Conservation (phyloP, 2,329 filamentous ascomycete genomes). For the Microsporum canis region DNA sequence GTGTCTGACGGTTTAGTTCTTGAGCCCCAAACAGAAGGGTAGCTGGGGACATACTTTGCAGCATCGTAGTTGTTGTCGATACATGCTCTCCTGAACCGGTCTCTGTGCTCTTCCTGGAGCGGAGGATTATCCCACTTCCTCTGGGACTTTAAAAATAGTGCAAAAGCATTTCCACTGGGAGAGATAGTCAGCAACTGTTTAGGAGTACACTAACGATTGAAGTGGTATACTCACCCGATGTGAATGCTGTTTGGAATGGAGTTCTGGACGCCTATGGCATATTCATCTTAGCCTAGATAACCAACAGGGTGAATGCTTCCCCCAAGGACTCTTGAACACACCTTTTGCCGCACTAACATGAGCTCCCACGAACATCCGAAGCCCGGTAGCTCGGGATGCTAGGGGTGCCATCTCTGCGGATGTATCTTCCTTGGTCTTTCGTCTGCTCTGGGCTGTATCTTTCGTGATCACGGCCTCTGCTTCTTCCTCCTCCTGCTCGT, state of each 20-base stretch:
- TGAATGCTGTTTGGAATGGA: constrained; percentile 64
- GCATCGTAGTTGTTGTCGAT: constrained; percentile 60
- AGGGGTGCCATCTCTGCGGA: constrained; percentile 51
- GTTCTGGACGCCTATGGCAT: constrained; percentile 66
- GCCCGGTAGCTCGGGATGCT: constrained; percentile 54
- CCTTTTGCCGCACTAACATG: constrained; percentile 87
- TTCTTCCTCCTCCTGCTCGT: not conserved
- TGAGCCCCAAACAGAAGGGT: no score
- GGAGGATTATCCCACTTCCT: constrained; percentile 85
- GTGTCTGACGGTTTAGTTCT: constrained; percentile 34
- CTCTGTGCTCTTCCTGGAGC: constrained; percentile 54
- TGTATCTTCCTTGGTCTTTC: constrained; percentile 47
- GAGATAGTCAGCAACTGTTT: constrained; percentile 12
- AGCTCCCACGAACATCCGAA: constrained; percentile 79
- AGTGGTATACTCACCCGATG: constrained; percentile 46
- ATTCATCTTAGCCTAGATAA: constrained; percentile 4
- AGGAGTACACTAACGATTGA: not conserved
- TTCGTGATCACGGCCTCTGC: not conserved
- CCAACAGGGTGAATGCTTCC: not conserved
- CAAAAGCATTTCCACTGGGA: constrained; percentile 72
- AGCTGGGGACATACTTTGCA: constrained; percentile 33
- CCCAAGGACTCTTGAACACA: constrained; percentile 27
- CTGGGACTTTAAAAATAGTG: constrained; percentile 91
- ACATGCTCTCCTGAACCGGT: constrained; percentile 59
- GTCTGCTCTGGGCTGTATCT: constrained; percentile 10